These are phyloP conservation scores for Huntiella decipiens DNA, from an alignment of 2,329 filamentous ascomycete genomes.

Conservation along the genomic window DNA sequence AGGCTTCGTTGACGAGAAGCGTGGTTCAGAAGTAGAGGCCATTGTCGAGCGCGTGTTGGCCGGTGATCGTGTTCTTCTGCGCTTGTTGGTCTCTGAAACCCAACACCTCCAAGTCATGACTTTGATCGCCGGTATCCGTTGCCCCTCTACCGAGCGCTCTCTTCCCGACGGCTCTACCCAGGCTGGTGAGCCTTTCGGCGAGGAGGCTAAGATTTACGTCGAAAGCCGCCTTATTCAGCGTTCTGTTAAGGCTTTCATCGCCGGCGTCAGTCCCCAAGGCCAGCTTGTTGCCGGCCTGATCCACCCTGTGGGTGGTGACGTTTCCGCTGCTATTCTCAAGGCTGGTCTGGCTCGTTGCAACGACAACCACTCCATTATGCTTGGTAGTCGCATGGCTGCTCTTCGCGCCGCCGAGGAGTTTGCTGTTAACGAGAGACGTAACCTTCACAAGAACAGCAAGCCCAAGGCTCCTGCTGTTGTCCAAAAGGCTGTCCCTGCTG, in stretches of 20 bases:
- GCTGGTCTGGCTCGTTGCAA: slow-evolving; percentile 82
- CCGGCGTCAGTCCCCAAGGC: slow-evolving; percentile 76
- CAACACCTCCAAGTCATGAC: slow-evolving; percentile 81
- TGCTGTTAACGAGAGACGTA: slow-evolving; percentile 58
- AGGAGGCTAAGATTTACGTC: slow-evolving; percentile 75
- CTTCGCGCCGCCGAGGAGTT: slow-evolving; percentile 73
- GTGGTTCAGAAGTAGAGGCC: slow-evolving; percentile 66
- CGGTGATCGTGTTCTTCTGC: slow-evolving; percentile 74
- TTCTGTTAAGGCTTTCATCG: slow-evolving; percentile 60
- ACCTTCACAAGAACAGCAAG: slow-evolving; percentile 51
- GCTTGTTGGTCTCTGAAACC: slow-evolving; percentile 60
- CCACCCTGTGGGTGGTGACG: slow-evolving; percentile 69
- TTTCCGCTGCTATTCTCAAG: slow-evolving; percentile 76
- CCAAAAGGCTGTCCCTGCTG: slow-evolving; percentile 61
- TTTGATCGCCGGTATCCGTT: slow-evolving; percentile 71
- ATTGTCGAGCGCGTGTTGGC: slow-evolving; percentile 82
- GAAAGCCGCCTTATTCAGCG: slow-evolving; percentile 75
- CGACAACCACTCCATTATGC: slow-evolving; percentile 84
- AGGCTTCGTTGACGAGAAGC: slow-evolving; percentile 65
- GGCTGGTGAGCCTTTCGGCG: slow-evolving; percentile 72
- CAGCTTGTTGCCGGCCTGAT: slow-evolving; percentile 76
- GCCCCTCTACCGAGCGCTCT: slow-evolving; percentile 73
- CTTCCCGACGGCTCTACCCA: slow-evolving; percentile 64
- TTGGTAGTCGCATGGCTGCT: slow-evolving; percentile 71
- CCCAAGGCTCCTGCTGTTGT: slow-evolving; percentile 51